Evolutionary conservation across 345 rosid genomes (phyloP).

Genomic region (Nephelium lappaceum): DNA sequence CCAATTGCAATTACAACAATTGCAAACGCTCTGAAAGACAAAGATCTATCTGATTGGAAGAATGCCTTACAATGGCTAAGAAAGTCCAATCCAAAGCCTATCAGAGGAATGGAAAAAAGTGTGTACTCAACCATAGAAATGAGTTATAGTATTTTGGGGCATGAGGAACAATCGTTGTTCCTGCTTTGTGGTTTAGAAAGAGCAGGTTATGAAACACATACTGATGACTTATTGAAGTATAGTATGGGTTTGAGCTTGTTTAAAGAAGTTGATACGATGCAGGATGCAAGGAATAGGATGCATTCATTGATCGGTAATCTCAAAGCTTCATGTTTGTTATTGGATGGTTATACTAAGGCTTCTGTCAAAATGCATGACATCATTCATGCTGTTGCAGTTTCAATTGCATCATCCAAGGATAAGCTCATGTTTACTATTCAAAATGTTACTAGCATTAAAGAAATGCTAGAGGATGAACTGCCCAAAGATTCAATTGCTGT

Average conservation of each 20-base stretch:
- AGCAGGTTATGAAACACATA: background rate
- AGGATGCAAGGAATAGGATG: conserved; percentile 10
- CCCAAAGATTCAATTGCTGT: conserved; percentile 1
- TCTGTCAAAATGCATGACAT: conserved; percentile 31
- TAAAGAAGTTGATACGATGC: background rate
- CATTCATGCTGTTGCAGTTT: conserved; percentile 16
- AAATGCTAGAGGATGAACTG: background rate
- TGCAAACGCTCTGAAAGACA: conserved; percentile 17
- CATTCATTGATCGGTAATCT: conserved; percentile 14
- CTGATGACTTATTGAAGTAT: conserved; percentile 10
- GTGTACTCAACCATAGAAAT: background rate
- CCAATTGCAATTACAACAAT: conserved; percentile 22
- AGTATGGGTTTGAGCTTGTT: conserved; percentile 25
- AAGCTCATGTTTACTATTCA: conserved; percentile 1
- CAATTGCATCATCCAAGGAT: conserved; percentile 15
- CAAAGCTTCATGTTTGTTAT: conserved; percentile 24
- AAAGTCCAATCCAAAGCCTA: background rate
- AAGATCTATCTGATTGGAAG: background rate
- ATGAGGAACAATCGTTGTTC: background rate
- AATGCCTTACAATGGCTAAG: background rate
- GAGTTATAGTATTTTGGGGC: background rate
- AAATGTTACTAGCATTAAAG: background rate
- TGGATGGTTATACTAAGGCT: background rate
- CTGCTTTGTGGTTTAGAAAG: background rate
- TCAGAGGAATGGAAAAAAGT: background rate